Evolutionary conservation across 805 yeast genomes (phyloP), one percentile per base, ranked within the genome.

Genomic region (Saturnispora halmiae): DNA sequence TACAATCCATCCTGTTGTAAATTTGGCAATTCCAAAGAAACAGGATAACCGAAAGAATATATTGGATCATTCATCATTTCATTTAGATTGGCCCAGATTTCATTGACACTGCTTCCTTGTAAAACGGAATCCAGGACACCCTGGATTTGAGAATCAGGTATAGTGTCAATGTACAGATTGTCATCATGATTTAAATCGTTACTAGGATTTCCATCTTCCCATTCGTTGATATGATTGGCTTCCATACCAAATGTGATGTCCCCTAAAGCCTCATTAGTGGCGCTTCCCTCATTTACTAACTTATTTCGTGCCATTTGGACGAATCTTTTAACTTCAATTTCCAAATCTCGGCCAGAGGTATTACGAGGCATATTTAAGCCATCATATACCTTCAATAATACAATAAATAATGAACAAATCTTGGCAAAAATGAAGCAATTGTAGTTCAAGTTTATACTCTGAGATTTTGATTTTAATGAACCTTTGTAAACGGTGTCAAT

Each of bases 341-440:
- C 33, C 7, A 20, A 16, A 11, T 39, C 21, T 7, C 19, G 13
- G 14, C 22, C 14, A 4, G 26, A 31, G 11, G 20, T 19, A 13
- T 32, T 36, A 14, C 11, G 29, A 13, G 25, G 13, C 6, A 21
- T 33, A 13, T 21, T 39, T 16, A 34, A n/a, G n/a, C 20, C 24
- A 15, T 22, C 24, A 29, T 19, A 28, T 19, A 39, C 33, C 11
- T 27, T 39, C 14, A 39, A 27, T 7, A 39, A 21, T 14, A 39
- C 24, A 29, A 39, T 18, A 19, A 16, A 27, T 3, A 39, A 15
- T 16, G 37, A 32, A 22, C 33, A 39, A 14, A 39, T 10, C 28
- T 33, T 39, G 4, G 33, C 37, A n/a, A 39, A 18, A n/a, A 32
- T 8, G 15, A 39, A 39, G 14, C 30, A 26, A 20, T 32, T 34